Percentiles rank a stretch among this genome's conserved stretches.
Evolutionary conservation across 768 basidiomycete genomes (phyloP).

Genomic region (Chalciporus pseudorubinellus): DNA sequence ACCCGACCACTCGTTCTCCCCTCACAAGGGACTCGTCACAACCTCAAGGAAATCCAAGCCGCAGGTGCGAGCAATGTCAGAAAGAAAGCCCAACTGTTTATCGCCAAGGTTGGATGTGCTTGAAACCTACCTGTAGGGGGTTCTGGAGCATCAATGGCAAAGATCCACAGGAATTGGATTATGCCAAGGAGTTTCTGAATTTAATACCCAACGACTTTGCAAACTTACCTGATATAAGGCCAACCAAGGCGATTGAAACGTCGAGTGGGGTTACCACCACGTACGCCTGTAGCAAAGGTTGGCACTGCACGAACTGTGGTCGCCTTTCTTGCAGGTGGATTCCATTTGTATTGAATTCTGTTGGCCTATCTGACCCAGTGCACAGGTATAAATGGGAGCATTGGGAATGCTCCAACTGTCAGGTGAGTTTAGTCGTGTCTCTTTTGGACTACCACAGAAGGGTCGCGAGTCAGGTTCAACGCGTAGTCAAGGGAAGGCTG

Average conservation of each 20-base stretch:
- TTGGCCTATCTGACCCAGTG: slow-evolving; percentile 1
- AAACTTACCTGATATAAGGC: slow-evolving; percentile 40
- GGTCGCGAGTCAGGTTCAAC: slow-evolving; percentile 9
- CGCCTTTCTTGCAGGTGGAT: slow-evolving; percentile 70
- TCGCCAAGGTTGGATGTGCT: slow-evolving; percentile 56
- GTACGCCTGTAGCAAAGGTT: slow-evolving; percentile 60
- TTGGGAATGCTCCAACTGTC: slow-evolving; percentile 67
- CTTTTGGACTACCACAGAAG: neutral
- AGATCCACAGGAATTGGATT: slow-evolving; percentile 41
- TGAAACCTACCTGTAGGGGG: slow-evolving; percentile 51
- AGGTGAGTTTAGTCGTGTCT: slow-evolving; percentile 36
- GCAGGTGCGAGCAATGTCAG: slow-evolving; percentile 44
- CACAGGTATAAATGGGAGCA: slow-evolving; percentile 68
- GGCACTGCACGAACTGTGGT: slow-evolving; percentile 68
- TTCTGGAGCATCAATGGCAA: slow-evolving; percentile 49
- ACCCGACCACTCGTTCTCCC: neutral
- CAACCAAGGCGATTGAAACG: slow-evolving; percentile 31
- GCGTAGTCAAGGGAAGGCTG: slow-evolving; percentile 19
- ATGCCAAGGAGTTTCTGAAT: slow-evolving; percentile 46
- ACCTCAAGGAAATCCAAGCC: neutral
- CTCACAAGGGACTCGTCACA: neutral
- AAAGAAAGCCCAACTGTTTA: slow-evolving; percentile 53
- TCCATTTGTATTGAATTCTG: neutral
- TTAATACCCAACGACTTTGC: slow-evolving; percentile 31
- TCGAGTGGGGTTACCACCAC: slow-evolving; percentile 45